Base-by-base conservation (phyloP, 768 basidiomycete species). In the Tulasnella sp. region DNA sequence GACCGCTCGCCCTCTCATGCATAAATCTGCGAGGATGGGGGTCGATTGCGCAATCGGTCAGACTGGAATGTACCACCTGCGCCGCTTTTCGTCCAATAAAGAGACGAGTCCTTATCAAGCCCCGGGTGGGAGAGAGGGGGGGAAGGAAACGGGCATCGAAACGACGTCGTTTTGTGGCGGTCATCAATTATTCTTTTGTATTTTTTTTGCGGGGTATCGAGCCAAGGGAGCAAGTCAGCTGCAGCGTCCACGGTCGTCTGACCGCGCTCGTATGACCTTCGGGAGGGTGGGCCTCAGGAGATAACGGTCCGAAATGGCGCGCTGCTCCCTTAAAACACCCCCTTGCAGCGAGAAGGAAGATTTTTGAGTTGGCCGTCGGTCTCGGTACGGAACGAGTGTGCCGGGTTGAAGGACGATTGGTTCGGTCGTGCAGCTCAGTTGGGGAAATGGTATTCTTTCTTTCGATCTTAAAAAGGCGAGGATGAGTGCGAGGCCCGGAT, bases 351-450 rank as follows among this genome's bases (percentile, higher is more conserved):
- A 8, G 31, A 34, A 37, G n/a, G 64, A 37, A 18, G 4, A 31
- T 37, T 69, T 69, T 69, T 69, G 64, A 69, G 64, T 69, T 69
- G 64, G 31, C 64, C 64, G 64, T 69, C 14, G 64, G 31, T 69
- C 64, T 69, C 64, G 64, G 64, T 24, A 69, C 64, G 64, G 64
- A 31, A 69, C 64, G 64, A 69, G 31, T 69, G 31, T 31, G 34
- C 64, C 64, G 64, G 64, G 4, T 6, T 9, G 1, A 28, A 16
- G 60, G 11, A 31, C 16, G 64, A 69, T 69, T 69, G 64, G 64
- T 69, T 69, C 64, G 64, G 64, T 28, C 8, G 14, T 69, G 64
- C 24, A 37, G 18, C 64, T 69, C 64, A 37, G 34, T 69, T 69
- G 24, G 64, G 37, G 64, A 37, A 60, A 31, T 60, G 18, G 24